phyloP scores from a whole-genome alignment of 2,329 filamentous ascomycete genomes.

The Penicillium sp. region DNA sequence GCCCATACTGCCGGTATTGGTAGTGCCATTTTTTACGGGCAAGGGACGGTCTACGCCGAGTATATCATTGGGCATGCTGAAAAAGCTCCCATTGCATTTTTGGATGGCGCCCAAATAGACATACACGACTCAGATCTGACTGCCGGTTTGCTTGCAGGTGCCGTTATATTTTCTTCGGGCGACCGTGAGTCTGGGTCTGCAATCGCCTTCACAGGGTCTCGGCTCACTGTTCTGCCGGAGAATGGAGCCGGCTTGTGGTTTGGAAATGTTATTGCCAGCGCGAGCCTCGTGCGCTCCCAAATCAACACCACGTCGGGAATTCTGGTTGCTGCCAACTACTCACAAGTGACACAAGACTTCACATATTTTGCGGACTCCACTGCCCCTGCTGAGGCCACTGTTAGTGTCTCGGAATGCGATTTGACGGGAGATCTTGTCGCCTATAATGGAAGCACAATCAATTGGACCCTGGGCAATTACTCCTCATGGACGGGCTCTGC shows the following conservation, averaged over 20 bases:
- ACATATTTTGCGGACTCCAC: slow-evolving; percentile 5
- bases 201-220: neutral
- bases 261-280: slow-evolving; percentile 8
- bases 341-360: slow-evolving; percentile 31
- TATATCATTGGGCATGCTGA: slow-evolving; percentile 3
- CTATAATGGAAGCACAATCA: slow-evolving; percentile 7
- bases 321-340: slow-evolving; percentile 24
- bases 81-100: slow-evolving; percentile 2
- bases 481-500: slow-evolving; percentile 1
- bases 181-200: neutral
- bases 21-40: slow-evolving; percentile 5
- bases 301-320: slow-evolving; percentile 9
- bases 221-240: neutral
- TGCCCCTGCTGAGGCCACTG: slow-evolving; percentile 1
- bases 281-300: neutral
- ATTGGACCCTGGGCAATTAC: neutral
- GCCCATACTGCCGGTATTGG: slow-evolving; percentile 7
- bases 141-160: slow-evolving; percentile 5
- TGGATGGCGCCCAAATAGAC: slow-evolving; percentile 2
- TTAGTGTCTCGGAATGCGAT: neutral
- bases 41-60: slow-evolving; percentile 1
- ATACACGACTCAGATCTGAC: slow-evolving; percentile 3
- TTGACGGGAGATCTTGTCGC: slow-evolving; percentile 3
- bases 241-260: slow-evolving; percentile 3
- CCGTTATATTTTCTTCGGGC: slow-evolving; percentile 1